Base-by-base conservation (phyloP, 2,329 filamentous ascomycete species). In the Calonectria ilicicola region DNA sequence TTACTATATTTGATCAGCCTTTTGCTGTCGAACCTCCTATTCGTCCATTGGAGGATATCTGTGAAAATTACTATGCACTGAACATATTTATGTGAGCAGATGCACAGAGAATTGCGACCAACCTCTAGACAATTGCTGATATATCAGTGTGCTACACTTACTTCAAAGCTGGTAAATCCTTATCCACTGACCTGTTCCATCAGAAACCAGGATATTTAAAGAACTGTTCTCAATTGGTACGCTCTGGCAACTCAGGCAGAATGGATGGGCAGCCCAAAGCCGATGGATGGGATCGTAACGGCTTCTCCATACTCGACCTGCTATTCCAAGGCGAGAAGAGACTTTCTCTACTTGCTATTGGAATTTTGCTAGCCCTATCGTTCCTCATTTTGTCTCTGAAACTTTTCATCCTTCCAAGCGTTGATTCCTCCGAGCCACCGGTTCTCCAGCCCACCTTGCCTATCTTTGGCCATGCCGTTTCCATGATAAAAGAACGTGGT, bases 381-480 rank as follows among this genome's bases (percentile, higher is more conserved):
- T 19, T 68, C 0, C 5, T 77, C 0, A 4, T 77, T 3, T 10
- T 46, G 6, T n/a, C 38, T 23, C 15, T 44, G 17, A 47, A 65
- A 3, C 35, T 47, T 6, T 51, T 65, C 19, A 8, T 47, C 2
- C 68, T 62, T 8, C 70, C 75, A 1, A 63, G 12, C 1, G 5
- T 78, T 3, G 72, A 74, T 1, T 3, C 63, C 0, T 58, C 64
- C 3, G 77, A 78, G 21, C 77, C 77, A 0, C 75, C 75, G 0
- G 1, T 75, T 1, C 1, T 77, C 1, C 74, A 71, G 21, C 74
- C 77, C 1, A 58, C 44, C 2, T 27, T 74, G 5, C 77, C 76
- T 8, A 15, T 76, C 7, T 8, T 78, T 5, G 76, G 77, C 6
- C 77, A 78, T 12, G 21, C 78, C 10, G 38, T 78, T 4, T 62